These are phyloP conservation scores for Albatrellus ellisii DNA, from an alignment of 768 basidiomycete species.

Conservation along the genomic window DNA sequence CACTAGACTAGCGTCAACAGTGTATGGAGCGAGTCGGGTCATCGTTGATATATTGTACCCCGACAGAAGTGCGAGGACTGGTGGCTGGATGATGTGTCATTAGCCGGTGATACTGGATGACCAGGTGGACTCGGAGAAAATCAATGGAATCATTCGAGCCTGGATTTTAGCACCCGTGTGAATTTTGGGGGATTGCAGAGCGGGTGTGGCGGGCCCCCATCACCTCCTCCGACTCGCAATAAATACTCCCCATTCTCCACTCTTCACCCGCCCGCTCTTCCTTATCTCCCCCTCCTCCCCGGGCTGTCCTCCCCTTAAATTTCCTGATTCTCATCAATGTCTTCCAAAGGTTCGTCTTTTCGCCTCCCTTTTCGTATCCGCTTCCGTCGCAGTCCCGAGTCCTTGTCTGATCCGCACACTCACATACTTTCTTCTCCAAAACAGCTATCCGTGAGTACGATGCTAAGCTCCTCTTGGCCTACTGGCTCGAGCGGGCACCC, in stretches of 20 bases:
- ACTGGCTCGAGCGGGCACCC: slow-evolving; percentile 92
- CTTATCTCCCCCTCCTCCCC: neutral
- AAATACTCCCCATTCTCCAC: slow-evolving; percentile 8
- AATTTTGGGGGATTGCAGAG: slow-evolving; percentile 11
- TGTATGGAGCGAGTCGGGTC: too few species aligned
- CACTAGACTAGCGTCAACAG: too few species aligned
- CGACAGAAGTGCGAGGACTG: too few species aligned
- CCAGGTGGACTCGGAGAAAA: too few species aligned
- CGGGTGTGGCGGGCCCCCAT: neutral
- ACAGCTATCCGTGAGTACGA: slow-evolving; percentile 93
- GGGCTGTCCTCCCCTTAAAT: slow-evolving; percentile 1
- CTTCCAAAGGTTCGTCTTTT: slow-evolving; percentile 11
- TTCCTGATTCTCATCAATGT: slow-evolving; percentile 7
- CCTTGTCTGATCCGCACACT: too few species aligned
- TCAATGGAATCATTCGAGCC: too few species aligned
- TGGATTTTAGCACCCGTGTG: slow-evolving; percentile 11
- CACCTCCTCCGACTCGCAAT: slow-evolving; percentile 4
- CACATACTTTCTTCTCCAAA: neutral
- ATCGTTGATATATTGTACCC: too few species aligned
- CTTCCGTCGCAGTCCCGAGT: too few species aligned
- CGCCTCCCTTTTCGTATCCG: neutral
- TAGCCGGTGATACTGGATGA: too few species aligned
- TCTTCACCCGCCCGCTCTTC: neutral
- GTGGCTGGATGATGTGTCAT: too few species aligned
- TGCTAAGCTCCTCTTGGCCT: slow-evolving; percentile 93